Conservation (phyloP, 163 green algal species). For the Prototheca stagnorum region DNA sequence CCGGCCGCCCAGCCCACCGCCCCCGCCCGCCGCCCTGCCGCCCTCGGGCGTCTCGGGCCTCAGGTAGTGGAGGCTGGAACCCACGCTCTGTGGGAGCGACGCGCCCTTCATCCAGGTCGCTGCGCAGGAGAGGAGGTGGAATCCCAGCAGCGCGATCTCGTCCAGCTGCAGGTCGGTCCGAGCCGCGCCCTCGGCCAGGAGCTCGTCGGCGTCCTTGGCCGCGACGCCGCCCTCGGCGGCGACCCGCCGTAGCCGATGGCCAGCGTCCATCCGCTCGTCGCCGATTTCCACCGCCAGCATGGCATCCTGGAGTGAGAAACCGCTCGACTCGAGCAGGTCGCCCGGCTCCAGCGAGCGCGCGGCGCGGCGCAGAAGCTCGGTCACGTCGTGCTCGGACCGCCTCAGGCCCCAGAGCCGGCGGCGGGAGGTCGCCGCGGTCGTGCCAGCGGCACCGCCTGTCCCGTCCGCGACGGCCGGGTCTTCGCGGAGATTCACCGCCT, state of each 20-base stretch:
- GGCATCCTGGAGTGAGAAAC: conserved; percentile 77
- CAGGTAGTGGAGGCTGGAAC: conserved; percentile 69
- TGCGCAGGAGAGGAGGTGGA: conserved; percentile 43
- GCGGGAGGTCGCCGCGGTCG: conserved; percentile 6
- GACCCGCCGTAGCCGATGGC: conserved; percentile 10
- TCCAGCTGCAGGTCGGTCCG: conserved; percentile 34
- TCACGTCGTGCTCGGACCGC: too few relatives aligned
- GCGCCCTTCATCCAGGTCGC: conserved; percentile 54
- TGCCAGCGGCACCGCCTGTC: conserved; percentile 4
- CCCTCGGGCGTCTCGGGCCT: conserved; percentile 24
- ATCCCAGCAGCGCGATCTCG: conserved; percentile 38
- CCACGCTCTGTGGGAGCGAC: conserved; percentile 63
- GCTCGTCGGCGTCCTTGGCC: too few relatives aligned
- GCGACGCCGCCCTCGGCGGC: too few relatives aligned
- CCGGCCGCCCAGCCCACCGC: too few relatives aligned
- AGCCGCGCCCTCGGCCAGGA: conserved; percentile 26
- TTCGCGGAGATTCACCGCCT: too few relatives aligned
- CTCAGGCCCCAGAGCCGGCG: conserved; percentile 44
- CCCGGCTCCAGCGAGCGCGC: too few relatives aligned
- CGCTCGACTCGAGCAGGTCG: too few relatives aligned
- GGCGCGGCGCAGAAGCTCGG: too few relatives aligned
- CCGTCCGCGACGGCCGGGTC: too few relatives aligned
- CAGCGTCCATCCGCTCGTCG: conserved; percentile 76
- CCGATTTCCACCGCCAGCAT: conserved; percentile 83
- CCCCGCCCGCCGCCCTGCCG: neutral